Percentiles rank a stretch among this genome's conserved stretches.
These are phyloP conservation scores for Cytospora leucostoma DNA, from an alignment of 2,329 filamentous ascomycete species.

Conservation along the genomic window DNA sequence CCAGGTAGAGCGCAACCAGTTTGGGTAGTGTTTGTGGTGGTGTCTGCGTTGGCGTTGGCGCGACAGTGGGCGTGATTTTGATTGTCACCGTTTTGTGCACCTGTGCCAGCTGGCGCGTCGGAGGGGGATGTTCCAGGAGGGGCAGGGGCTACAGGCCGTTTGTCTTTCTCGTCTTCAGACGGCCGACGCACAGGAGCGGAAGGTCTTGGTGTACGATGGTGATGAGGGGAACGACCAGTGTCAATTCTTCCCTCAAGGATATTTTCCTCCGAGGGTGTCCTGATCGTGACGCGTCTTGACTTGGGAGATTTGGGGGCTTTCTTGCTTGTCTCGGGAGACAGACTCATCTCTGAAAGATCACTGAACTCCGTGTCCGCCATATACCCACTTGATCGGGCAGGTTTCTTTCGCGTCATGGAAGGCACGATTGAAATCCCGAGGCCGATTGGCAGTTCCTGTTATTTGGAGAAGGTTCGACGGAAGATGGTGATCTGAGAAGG, in stretches of 20 bases:
- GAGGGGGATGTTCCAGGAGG: constrained; percentile 9
- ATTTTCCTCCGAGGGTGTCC: constrained; percentile 21
- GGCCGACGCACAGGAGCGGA: constrained; percentile 2
- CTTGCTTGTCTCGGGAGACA: neutral
- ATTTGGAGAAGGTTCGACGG: neutral
- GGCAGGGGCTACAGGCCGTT: neutral
- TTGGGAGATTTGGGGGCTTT: constrained; percentile 5
- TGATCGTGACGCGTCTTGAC: constrained; percentile 14
- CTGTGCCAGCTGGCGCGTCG: constrained; percentile 15
- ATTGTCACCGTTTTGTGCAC: constrained; percentile 25
- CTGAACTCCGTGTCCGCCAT: constrained; percentile 16
- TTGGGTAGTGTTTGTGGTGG: too few relatives aligned
- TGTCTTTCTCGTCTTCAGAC: neutral
- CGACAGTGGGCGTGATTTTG: constrained; percentile 27
- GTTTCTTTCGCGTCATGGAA: constrained; percentile 13
- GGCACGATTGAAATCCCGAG: neutral
- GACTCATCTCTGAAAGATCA: constrained; percentile 3
- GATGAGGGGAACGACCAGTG: neutral
- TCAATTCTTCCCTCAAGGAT: neutral
- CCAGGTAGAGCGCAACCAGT: neutral
- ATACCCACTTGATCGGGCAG: neutral
- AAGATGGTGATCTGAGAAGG: neutral
- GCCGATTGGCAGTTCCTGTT: neutral
- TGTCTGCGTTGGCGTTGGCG: neutral
- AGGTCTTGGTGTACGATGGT: constrained; percentile 4